Evolutionary conservation across 2,329 filamentous ascomycete species (phyloP).

Genomic region (Trichoderma atroviride): DNA sequence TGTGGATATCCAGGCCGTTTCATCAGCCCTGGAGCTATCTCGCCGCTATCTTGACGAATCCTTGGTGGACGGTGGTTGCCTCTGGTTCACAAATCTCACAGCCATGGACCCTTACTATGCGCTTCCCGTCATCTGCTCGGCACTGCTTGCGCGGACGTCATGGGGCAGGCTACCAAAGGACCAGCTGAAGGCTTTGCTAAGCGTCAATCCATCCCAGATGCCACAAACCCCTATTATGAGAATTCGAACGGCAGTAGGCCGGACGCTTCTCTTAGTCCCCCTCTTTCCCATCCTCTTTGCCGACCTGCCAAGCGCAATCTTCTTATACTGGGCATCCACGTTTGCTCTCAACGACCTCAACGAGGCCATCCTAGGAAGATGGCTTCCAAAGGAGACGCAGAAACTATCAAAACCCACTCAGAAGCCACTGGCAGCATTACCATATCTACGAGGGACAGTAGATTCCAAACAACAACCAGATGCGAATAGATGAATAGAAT

Average conservation of each 20-base stretch:
- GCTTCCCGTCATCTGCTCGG: conserved; percentile 47
- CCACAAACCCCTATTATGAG: conserved; percentile 31
- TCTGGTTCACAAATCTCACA: conserved; percentile 61
- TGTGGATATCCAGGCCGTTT: conserved; percentile 30
- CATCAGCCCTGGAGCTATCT: conserved; percentile 34
- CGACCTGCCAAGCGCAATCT: conserved; percentile 45
- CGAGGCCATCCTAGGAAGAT: conserved; percentile 35
- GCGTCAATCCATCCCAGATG: conserved; percentile 27
- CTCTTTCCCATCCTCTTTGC: conserved; percentile 40
- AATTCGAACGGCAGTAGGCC: conserved; percentile 35
- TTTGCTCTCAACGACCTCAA: conserved; percentile 43
- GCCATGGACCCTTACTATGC: conserved; percentile 54
- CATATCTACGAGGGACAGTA: conserved; percentile 32
- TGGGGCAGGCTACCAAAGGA: conserved; percentile 38
- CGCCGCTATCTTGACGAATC: conserved; percentile 41
- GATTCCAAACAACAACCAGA: neutral
- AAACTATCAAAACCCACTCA: conserved; percentile 28
- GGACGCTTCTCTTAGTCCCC: conserved; percentile 40
- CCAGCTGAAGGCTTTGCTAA: conserved; percentile 36
- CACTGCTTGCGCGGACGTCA: conserved; percentile 35
- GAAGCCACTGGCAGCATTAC: conserved; percentile 26
- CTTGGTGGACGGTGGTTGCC: conserved; percentile 52
- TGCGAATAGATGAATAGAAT: conserved; percentile 26
- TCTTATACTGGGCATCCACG: conserved; percentile 46
- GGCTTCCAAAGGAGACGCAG: conserved; percentile 30